Evolutionary conservation across 2,329 filamentous ascomycete species (phyloP).

Genomic region (Beauveria pseudobassiana): DNA sequence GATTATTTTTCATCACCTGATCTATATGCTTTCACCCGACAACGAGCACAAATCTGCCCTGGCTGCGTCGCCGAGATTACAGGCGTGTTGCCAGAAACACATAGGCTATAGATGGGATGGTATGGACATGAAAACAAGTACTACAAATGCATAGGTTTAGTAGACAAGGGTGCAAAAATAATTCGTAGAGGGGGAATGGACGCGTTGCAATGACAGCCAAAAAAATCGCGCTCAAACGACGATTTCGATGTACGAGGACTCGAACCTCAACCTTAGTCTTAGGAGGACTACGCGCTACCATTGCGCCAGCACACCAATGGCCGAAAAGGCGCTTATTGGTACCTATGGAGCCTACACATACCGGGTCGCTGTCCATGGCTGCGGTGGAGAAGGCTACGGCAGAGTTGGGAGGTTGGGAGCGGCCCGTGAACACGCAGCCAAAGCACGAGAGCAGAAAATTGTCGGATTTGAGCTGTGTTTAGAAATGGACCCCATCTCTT

Average conservation of each 20-base stretch:
- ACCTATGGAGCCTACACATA: not conserved
- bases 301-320: conserved; percentile 9
- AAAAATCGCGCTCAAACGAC: not conserved
- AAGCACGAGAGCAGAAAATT: not conserved
- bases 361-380: not conserved
- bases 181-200: not conserved
- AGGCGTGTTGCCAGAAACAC: not conserved
- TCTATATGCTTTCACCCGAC: not conserved
- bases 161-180: not conserved
- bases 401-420: not conserved
- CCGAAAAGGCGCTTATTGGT: not conserved
- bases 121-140: not conserved
- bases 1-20: not conserved
- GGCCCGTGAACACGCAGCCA: not conserved
- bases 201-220: not conserved
- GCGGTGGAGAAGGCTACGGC: not conserved
- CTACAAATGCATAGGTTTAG: not conserved
- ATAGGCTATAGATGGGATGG: not conserved
- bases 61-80: not conserved
- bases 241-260: conserved; percentile 21
- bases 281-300: conserved; percentile 16
- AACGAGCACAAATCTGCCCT: not conserved
- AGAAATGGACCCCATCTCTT: not conserved
- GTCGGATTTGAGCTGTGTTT: not conserved
- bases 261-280: conserved; percentile 34